phyloP scores from a whole-genome alignment of 805 yeast species.

The Starmerella vitae region DNA sequence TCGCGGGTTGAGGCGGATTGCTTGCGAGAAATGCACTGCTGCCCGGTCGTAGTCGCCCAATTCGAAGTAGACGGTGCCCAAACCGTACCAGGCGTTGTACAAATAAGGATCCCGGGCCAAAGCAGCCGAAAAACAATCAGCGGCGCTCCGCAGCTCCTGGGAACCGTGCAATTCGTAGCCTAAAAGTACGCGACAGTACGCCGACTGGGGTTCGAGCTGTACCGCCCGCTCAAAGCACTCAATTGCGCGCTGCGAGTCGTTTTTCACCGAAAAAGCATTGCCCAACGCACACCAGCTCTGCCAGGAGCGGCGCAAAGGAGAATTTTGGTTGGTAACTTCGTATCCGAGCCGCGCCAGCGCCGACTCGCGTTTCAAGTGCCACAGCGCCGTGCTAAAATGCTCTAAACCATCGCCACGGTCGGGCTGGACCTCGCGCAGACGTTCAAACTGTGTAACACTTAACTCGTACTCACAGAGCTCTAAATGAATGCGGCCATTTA shows the following conservation, averaged over 20 bases:
- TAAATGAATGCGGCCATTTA: conserved; percentile 67
- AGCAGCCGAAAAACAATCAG: conserved; percentile 68
- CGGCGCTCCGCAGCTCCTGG: conserved; percentile 83
- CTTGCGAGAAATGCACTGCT: conserved; percentile 74
- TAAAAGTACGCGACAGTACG: conserved; percentile 82
- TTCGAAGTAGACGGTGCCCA: conserved; percentile 85
- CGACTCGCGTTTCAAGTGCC: conserved; percentile 79
- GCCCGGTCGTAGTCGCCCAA: conserved; percentile 76
- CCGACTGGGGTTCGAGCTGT: conserved; percentile 50
- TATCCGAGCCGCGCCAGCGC: conserved; percentile 72
- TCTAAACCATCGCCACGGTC: conserved; percentile 83
- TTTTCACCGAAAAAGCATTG: conserved; percentile 65
- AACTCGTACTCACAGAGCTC: conserved; percentile 78
- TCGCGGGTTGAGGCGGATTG: conserved; percentile 76
- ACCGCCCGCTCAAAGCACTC: conserved; percentile 73
- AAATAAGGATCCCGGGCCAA: conserved; percentile 65
- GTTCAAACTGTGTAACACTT: conserved; percentile 48
- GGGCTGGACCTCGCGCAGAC: conserved; percentile 55
- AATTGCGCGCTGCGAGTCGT: conserved; percentile 83
- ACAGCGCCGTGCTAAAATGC: conserved; percentile 70
- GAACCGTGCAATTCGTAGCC: conserved; percentile 84
- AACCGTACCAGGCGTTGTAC: conserved; percentile 89
- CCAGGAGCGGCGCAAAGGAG: conserved; percentile 49
- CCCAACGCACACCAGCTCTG: conserved; percentile 91
- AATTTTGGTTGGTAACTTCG: conserved; percentile 42